Evolutionary conservation across 2,329 filamentous ascomycete genomes (phyloP).

Genomic region (Chrysoporthe cubensis): DNA sequence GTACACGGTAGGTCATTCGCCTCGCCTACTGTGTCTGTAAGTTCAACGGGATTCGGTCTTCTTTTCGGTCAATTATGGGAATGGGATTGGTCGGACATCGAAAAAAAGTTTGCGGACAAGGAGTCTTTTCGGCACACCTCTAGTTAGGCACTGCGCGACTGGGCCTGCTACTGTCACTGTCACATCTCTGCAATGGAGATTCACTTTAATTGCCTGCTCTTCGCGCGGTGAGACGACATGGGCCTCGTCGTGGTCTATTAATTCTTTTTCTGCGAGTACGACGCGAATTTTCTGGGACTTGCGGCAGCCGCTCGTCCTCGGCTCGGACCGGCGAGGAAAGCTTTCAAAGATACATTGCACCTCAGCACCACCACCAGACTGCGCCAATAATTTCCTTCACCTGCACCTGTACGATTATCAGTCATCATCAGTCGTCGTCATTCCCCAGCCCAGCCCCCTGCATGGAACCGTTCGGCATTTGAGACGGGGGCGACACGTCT

Average conservation of each 20-base stretch:
- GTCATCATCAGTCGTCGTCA: conserved; percentile 21
- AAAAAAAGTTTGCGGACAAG: conserved; percentile 27
- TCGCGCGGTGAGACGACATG: conserved; percentile 25
- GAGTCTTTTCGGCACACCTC: conserved; percentile 27
- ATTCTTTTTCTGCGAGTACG: conserved; percentile 24
- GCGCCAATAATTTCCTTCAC: conserved; percentile 26
- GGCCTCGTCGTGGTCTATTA: conserved; percentile 25
- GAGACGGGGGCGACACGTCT: conserved; percentile 26
- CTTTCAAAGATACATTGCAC: conserved; percentile 18
- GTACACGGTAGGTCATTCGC: conserved; percentile 23
- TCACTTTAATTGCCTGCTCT: conserved; percentile 25
- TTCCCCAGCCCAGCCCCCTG: conserved; percentile 23
- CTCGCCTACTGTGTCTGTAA: conserved; percentile 25
- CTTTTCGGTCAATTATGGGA: conserved; percentile 26
- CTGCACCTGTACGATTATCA: conserved; percentile 30
- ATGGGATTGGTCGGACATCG: conserved; percentile 28
- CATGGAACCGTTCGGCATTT: conserved; percentile 27
- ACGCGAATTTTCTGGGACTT: conserved; percentile 21
- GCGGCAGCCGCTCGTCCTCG: conserved; percentile 22
- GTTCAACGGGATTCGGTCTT: conserved; percentile 23
- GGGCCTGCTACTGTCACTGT: conserved; percentile 26
- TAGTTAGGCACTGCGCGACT: conserved; percentile 31
- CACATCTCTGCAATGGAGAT: conserved; percentile 25
- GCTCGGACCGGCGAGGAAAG: conserved; percentile 22
- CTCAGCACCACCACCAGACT: conserved; percentile 22